Base-by-base conservation (phyloP, 306 rosid genomes). In the Luffa aegyptiaca region DNA sequence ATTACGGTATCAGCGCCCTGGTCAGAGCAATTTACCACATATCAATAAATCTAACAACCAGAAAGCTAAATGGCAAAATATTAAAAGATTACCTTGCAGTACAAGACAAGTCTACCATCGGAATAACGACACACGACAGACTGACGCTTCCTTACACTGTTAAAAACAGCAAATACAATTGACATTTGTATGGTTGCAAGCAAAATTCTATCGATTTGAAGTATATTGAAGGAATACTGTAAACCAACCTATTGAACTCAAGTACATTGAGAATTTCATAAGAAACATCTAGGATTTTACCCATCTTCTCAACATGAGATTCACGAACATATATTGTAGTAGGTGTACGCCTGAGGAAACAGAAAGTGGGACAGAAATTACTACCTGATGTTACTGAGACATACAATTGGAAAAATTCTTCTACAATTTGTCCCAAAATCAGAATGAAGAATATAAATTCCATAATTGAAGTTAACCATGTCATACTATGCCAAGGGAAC, bases 1-100 rank as follows among this genome's bases (percentile, higher is more conserved):
- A 95, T 87, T 31, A 92, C 98, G 71, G 83, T 88, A 85, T 95
- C 98, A 70, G 98, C 98, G 82, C 98, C 98, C 98, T 95, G 89
- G 79, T 55, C 86, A 82, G 84, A 85, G 73, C 44, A 88, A 82
- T 45, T 82, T 59, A 80, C 88, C 35, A 31, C 53, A 59, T 85
- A 85, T 86, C 77, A 86, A 74, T 78, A 48, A 72, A 62, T 64
- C 81, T 79, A 49, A 83, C 80, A 73, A 85, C 68, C 81, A 80
- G 79, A 46, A 68, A 51, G 65, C 26, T 81, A 75, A 26, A 16
- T 70, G 77, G 77, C 33, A 14, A 66, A 73, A 64, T 41, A 62
- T 49, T 52, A 62, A 80, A 81, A 69, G 79, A 83, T 88, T 95
- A 95, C 98, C 98, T 95, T 95, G 88, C 97, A 90, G 87, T 95